Conservation (phyloP, 441 rosid genomes). For the Heliophila coronopifolia region DNA sequence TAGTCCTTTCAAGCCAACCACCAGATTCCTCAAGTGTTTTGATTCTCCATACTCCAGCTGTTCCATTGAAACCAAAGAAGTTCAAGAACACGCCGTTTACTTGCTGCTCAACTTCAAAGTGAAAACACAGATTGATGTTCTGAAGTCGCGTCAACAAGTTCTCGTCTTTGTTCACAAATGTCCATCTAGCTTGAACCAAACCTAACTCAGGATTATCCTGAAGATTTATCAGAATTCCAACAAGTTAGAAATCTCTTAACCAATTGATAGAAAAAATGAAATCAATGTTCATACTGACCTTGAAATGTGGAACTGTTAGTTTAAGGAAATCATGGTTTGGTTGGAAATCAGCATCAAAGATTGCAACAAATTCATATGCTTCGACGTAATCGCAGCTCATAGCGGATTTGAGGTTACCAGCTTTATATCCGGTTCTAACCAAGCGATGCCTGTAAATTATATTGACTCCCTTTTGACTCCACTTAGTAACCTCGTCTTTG, state of each 20-base stretch:
- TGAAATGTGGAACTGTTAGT: constrained; percentile 77
- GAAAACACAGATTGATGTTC: constrained; percentile 79
- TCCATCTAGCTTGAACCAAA: constrained; percentile 88
- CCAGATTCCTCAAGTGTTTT: constrained; percentile 89
- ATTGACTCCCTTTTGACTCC: constrained; percentile 73
- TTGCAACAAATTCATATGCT: constrained; percentile 77
- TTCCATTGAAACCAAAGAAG: constrained; percentile 95
- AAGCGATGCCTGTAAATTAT: constrained; percentile 73
- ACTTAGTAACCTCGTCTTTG: constrained; percentile 58
- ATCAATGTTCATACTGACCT: constrained; percentile 38
- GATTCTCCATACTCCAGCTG: constrained; percentile 96
- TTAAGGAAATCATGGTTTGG: constrained; percentile 76
- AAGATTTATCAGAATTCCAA: neutral
- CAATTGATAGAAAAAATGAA: neutral
- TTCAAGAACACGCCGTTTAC: constrained; percentile 75
- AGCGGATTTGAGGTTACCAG: constrained; percentile 94
- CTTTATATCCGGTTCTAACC: constrained; percentile 84
- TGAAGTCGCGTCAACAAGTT: constrained; percentile 89
- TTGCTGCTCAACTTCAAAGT: constrained; percentile 95
- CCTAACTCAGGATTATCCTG: constrained; percentile 84
- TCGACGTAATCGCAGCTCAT: constrained; percentile 75
- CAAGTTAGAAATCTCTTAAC: neutral
- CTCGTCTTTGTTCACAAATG: constrained; percentile 86
- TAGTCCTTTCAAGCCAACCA: constrained; percentile 93
- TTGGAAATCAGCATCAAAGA: constrained; percentile 88